These are phyloP conservation scores for Triangularia verruculosa DNA, from an alignment of 2,329 filamentous ascomycete genomes.

Conservation along the genomic window DNA sequence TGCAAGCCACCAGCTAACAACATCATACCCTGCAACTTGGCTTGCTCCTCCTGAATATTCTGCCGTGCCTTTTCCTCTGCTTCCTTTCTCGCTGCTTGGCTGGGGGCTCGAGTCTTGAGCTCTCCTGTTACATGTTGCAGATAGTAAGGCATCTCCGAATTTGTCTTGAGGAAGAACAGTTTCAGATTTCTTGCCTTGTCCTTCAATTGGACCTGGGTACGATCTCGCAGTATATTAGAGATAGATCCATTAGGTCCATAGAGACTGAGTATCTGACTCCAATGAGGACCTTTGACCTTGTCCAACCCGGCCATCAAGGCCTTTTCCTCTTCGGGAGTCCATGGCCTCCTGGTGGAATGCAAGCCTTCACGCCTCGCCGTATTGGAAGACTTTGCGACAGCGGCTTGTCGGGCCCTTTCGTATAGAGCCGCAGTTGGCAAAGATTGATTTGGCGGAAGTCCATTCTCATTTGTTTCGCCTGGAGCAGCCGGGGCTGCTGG, in stretches of 20 bases:
- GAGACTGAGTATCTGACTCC: conserved; percentile 84
- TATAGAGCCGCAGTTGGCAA: conserved; percentile 55
- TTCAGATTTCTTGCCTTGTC: conserved; percentile 90
- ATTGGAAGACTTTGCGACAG: conserved; percentile 53
- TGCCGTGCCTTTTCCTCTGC: conserved; percentile 61
- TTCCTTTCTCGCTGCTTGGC: conserved; percentile 66
- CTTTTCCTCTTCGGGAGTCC: conserved; percentile 86
- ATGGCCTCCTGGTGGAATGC: conserved; percentile 69
- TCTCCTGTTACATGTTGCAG: conserved; percentile 86
- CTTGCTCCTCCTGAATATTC: conserved; percentile 58
- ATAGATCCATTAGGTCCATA: conserved; percentile 78
- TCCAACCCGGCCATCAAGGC: conserved; percentile 86
- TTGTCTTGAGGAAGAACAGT: conserved; percentile 86
- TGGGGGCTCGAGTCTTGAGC: conserved; percentile 78
- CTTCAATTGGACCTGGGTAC: conserved; percentile 88
- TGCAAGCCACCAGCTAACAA: conserved; percentile 52
- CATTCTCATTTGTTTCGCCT: conserved; percentile 32
- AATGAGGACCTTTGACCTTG: conserved; percentile 85
- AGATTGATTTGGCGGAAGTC: conserved; percentile 55
- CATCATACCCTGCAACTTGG: conserved; percentile 59
- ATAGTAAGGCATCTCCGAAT: conserved; percentile 86
- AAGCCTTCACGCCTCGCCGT: conserved; percentile 55
- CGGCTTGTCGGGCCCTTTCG: conserved; percentile 57
- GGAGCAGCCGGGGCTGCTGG: conserved; percentile 29
- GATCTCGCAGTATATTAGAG: conserved; percentile 79